Base-by-base conservation (phyloP, 1,284 basidiomycete genomes). In the Ganoderma lucidum region DNA sequence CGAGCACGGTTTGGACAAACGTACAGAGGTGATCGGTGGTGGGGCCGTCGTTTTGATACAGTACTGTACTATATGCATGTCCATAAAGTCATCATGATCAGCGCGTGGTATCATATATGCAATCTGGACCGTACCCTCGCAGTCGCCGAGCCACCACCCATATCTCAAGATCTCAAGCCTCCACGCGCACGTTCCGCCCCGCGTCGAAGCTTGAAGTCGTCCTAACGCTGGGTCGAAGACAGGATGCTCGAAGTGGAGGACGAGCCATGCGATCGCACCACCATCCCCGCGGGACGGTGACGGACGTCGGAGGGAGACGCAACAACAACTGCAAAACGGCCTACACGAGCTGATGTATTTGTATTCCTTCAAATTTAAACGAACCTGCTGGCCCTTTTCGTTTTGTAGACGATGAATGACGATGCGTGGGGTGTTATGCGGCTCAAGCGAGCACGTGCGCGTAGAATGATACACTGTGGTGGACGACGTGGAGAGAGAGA, bases 401-500 rank as follows among this genome's bases (percentile, higher is more conserved):
- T 28, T 51, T 51, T 28, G 48, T 51, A 51, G 5, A 51, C 48
- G 48, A 14, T 23, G 48, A 14, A 28, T 53, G 53, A 35, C 35
- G 30, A 32, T 19, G 53, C 28, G 53, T 6, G 53, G 51, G 6
- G 51, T 32, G 32, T 32, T 32, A 56, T 35, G 53, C 30, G 30
- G 30, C 53, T 56, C 53, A 56, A 56, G 53, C 53, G 32, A 55
- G 53, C 53, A 35, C 30, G 51, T 23, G 15, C 14, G 30, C 30
- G 32, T 56, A 35, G 30, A 35, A 32, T 56, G 15, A 56, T 56
- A 56, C 53, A 56, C 53, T 56, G 53, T 56, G 30, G 53, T 19
- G 12, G 48, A 28, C 8, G 53, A 48, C 8, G 45, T 23, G n/a
- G 45, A n/a, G 19, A 10, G 45, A 35, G 53, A 35, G 30, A 19